Conservation (phyloP, 129 eudicot species). For the Centella asiatica region DNA sequence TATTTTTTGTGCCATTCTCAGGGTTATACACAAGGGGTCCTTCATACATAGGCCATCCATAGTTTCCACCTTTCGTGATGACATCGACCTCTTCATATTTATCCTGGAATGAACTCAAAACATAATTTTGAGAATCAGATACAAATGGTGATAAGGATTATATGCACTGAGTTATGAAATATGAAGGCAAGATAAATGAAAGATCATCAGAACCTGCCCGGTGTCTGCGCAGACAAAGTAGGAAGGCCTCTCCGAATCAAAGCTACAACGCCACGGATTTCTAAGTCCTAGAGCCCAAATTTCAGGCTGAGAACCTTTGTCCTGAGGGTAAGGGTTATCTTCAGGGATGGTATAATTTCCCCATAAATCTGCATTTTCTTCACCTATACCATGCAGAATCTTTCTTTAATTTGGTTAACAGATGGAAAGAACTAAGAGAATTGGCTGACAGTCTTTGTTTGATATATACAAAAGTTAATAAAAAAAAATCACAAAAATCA, state of each 20-base stretch:
- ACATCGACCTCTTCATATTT: constrained; percentile 78
- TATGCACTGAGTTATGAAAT: neutral
- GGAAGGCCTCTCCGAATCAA: constrained; percentile 76
- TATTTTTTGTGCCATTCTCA: constrained; percentile 20
- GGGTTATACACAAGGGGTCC: constrained; percentile 47
- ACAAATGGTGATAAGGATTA: too few species aligned
- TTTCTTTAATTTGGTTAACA: too few species aligned
- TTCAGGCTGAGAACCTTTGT: constrained; percentile 57
- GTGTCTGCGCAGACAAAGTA: constrained; percentile 77
- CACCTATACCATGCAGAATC: constrained; percentile 17
- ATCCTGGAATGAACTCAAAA: constrained; percentile 31
- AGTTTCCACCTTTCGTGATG: constrained; percentile 85
- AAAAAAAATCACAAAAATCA: too few species aligned
- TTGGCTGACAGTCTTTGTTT: too few species aligned
- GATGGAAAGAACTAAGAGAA: too few species aligned
- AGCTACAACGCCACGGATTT: constrained; percentile 97
- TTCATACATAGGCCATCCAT: constrained; percentile 78
- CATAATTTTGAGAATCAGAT: too few species aligned
- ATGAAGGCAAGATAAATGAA: neutral
- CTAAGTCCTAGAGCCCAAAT: constrained; percentile 90
- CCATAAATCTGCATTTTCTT: constrained; percentile 51
- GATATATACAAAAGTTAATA: too few species aligned
- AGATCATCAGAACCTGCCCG: constrained; percentile 50
- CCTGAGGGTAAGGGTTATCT: constrained; percentile 66
- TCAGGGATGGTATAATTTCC: constrained; percentile 75